Base-by-base conservation (phyloP, 768 basidiomycete species). In the Xerocomus potaroensis region DNA sequence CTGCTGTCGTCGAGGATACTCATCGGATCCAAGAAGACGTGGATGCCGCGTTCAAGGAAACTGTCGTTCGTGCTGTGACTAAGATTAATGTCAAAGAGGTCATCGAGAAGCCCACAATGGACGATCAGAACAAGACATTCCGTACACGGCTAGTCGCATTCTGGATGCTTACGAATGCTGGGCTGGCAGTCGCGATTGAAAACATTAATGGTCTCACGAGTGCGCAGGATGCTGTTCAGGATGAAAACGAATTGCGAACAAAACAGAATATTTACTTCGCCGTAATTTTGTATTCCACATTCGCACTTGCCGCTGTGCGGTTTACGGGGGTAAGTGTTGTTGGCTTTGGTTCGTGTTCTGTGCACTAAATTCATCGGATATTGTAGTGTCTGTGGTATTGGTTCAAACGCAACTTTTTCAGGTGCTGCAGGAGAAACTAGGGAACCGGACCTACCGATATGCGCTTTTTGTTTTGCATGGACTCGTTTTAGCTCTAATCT, bases 101-200 rank as follows among this genome's bases (percentile, higher is more conserved):
- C 0, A 43, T 74, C 3, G 88, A 91, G 66, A 87, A 85, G 62
- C 91, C 91, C 4, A 91, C 80, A 1, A 74, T 85, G 76, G 91
- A 94, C 62, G 91, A 94, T 60, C 74, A 84, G 67, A 93, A 93
- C 72, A 87, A 83, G 70, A 93, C 91, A 11, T 94, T 94, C 85
- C 81, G 91, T 48, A 93, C 91, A 3, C 84, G 91, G 40, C 74
- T 93, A 19, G 89, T 92, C 34, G 80, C 84, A 11, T 72, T 77
- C 44, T 91, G 91, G 91, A 86, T 91, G 80, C 68, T 87, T 40
- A 53, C 66, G 10, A 91, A 91, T 57, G 87, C 86, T 29, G 70
- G 58, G 5, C 68, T 91, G 18, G 82, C 86, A 4, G 74, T 91
- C 46, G 79, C 84, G 27, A 87, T 91, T 45, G 81, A 86, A 65